Evolutionary conservation across 768 basidiomycete species (phyloP), one percentile per base, ranked within the genome.

Genomic region (Calocera viscosa): DNA sequence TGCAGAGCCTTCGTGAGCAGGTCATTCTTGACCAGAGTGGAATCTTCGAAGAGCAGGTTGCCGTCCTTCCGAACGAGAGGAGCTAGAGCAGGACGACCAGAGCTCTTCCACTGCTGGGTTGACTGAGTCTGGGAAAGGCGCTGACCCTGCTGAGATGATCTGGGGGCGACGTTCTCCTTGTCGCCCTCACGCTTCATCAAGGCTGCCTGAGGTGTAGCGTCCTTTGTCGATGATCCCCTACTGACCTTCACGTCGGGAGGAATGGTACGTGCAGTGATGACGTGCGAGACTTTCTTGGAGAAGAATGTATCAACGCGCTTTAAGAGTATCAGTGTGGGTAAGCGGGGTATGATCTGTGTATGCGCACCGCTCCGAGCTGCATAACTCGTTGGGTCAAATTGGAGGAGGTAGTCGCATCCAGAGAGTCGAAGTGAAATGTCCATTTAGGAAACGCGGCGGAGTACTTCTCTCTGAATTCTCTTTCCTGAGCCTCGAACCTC

Each of bases 241-340:
- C 75, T 66, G 43, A 72, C 66, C 32, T 71, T 64, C 76, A 69
- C 35, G 78, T 74, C 66, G 80, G 80, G n/a, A 14, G 70, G 68
- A 63, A 71, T 68, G 64, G 63, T 24, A 1, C 74, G 71, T 72
- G 88, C 82, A 65, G 89, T 90, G 73, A 95, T 86, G 69, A 97
- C 81, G 77, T 98, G 95, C 0, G 93, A 94, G 28, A 95, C 84
- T 63, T 85, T 82, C 63, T 82, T 85, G 33, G 89, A 91, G 76
- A 97, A 94, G 81, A 96, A 96, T 68, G 86, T 83, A 64, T 95
- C 91, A 66, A 92, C 83, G 66, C 80, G 81, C 96, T 98, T 72
- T 38, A 67, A 68, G 35, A 64, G 43, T 43, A 39, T 47, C 17
- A 64, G 38, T 26, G 14, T 12, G 35, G 35, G 40, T 64, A 65